phyloP scores from a whole-genome alignment of 2,329 filamentous ascomycete genomes.

The Claviceps sp. region DNA sequence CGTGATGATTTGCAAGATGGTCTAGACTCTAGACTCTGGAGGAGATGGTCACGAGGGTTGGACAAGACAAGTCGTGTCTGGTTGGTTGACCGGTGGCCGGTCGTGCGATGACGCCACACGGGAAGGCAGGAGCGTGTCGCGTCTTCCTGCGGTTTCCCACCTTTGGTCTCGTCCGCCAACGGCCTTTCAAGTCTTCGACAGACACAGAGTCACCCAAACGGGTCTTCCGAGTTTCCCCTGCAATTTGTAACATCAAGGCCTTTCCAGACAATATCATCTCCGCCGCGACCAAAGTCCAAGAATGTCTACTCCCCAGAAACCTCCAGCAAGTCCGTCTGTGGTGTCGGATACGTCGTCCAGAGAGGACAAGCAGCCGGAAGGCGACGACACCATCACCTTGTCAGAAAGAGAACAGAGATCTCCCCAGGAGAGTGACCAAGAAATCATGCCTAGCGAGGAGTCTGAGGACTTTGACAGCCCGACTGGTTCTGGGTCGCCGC shows the following conservation, averaged over 20 bases:
- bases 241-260: neutral
- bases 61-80: neutral
- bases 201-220: too few relatives aligned
- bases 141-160: neutral
- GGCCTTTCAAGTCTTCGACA: too few relatives aligned
- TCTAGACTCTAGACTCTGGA: too few relatives aligned
- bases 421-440: slow-evolving; percentile 22
- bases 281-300: neutral
- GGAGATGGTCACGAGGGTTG: slow-evolving; percentile 2
- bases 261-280: neutral
- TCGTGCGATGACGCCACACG: slow-evolving; percentile 2
- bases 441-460: slow-evolving; percentile 22
- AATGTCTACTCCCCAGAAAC: slow-evolving; percentile 9
- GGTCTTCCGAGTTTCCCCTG: too few relatives aligned
- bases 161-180: neutral
- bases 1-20: neutral
- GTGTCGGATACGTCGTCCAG: neutral
- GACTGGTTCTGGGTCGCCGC: slow-evolving; percentile 11
- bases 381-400: slow-evolving; percentile 10
- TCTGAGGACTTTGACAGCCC: slow-evolving; percentile 18
- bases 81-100: neutral
- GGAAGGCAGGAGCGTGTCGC: neutral
- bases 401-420: slow-evolving; percentile 11
- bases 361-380: slow-evolving; percentile 7
- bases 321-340: slow-evolving; percentile 4